phyloP scores from a whole-genome alignment of 139 green algal genomes.

The Chlamydomonas asymmetrica region DNA sequence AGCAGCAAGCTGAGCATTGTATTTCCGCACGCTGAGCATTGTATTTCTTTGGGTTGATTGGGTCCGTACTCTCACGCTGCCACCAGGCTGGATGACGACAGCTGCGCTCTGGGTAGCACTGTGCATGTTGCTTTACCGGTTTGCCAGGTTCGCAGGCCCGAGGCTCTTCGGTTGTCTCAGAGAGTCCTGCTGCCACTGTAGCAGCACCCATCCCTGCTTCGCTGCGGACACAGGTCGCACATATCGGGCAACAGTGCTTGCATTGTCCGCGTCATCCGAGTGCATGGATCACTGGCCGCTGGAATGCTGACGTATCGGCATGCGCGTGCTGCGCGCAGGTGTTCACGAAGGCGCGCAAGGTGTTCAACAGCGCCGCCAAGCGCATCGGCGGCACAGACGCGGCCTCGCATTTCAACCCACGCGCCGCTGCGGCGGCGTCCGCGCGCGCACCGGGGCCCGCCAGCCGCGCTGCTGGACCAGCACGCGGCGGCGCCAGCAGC shows the following conservation, averaged over 20 bases:
- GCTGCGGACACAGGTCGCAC: too few species aligned
- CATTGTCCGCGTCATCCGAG: too few species aligned
- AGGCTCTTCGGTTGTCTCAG: too few species aligned
- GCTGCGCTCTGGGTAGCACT: not conserved
- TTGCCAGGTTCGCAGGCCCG: too few species aligned
- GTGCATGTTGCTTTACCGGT: too few species aligned
- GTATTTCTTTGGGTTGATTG: too few species aligned
- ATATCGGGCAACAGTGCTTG: too few species aligned
- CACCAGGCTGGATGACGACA: not conserved
- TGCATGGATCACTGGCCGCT: too few species aligned
- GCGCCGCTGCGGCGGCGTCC: not conserved
- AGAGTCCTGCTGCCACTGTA: too few species aligned
- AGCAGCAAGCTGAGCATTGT: not conserved
- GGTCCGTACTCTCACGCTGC: not conserved
- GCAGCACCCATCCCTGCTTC: too few species aligned
- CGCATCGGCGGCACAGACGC: conserved; percentile 43
- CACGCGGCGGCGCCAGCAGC: not conserved
- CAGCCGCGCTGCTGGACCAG: not conserved
- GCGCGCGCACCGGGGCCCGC: not conserved
- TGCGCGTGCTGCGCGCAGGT: conserved; percentile 14
- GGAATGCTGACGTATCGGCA: too few species aligned
- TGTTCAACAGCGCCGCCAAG: conserved; percentile 42
- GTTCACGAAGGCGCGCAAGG: conserved; percentile 47
- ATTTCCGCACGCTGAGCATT: not conserved
- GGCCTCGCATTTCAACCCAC: conserved; percentile 26